These are phyloP conservation scores for Pyrenula massariospora DNA, from an alignment of 495 filamentous ascomycete genomes.

Conservation along the genomic window DNA sequence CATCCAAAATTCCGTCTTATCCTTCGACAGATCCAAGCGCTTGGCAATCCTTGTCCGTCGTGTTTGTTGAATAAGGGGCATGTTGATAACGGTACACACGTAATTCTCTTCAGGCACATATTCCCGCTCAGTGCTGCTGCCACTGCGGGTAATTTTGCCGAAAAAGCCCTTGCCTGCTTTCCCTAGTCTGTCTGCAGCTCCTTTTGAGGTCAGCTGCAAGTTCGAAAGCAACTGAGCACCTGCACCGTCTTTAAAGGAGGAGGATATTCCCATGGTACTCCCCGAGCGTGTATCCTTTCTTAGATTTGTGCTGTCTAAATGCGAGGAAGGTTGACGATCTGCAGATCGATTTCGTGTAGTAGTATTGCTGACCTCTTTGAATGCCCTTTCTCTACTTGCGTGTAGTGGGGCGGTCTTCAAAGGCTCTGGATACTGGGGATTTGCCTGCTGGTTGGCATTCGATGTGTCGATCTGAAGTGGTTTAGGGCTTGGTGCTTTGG, in stretches of 20 bases:
- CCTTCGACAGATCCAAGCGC: slow-evolving; percentile 65
- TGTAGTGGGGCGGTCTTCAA: slow-evolving; percentile 48
- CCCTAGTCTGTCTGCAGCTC: slow-evolving; percentile 58
- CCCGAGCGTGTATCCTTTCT: slow-evolving; percentile 35
- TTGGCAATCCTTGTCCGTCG: slow-evolving; percentile 79
- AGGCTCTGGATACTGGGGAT: slow-evolving; percentile 12
- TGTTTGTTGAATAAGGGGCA: slow-evolving; percentile 73
- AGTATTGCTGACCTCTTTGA: slow-evolving; percentile 52
- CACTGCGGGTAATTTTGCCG: slow-evolving; percentile 60
- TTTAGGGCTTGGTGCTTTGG: slow-evolving; percentile 15
- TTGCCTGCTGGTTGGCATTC: slow-evolving; percentile 13
- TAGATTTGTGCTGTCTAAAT: slow-evolving; percentile 17
- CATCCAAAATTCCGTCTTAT: slow-evolving; percentile 98
- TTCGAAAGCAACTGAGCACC: slow-evolving; percentile 59
- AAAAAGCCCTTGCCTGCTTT: slow-evolving; percentile 71
- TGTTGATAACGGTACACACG: slow-evolving; percentile 63
- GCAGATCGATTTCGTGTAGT: slow-evolving; percentile 48
- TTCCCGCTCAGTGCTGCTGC: slow-evolving; percentile 58
- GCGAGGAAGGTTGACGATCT: slow-evolving; percentile 38
- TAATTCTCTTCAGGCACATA: slow-evolving; percentile 65
- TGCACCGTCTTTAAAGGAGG: slow-evolving; percentile 51
- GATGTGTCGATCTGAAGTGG: slow-evolving; percentile 8
- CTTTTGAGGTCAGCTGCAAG: slow-evolving; percentile 56
- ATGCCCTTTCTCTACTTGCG: slow-evolving; percentile 45
- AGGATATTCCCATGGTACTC: slow-evolving; percentile 38